A percentile compares a stretch with the other conserved stretches of the same genome.
phyloP scores from a whole-genome alignment of 768 basidiomycete species.

The Rhizopogon sp. region DNA sequence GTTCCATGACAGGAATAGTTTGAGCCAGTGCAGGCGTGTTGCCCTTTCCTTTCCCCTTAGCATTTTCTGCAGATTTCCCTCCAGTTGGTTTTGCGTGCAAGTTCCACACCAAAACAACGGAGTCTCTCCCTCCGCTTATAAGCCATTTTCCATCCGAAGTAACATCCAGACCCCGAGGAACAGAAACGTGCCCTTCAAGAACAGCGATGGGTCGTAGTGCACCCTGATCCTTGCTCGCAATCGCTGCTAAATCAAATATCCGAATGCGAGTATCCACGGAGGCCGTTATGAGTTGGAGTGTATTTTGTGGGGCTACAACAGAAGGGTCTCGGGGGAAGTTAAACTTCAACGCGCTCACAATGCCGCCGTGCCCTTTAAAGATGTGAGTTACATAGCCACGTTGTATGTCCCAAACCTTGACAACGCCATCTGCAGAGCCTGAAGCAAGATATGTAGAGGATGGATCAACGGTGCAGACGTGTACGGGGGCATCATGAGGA shows the following conservation, averaged over 20 bases:
- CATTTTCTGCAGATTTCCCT: conserved; percentile 7
- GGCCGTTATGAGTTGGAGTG: conserved; percentile 83
- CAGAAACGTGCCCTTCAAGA: conserved; percentile 94
- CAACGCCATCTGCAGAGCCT: conserved; percentile 92
- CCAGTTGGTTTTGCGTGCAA: conserved; percentile 29
- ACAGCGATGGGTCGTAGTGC: conserved; percentile 66
- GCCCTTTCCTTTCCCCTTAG: conserved; percentile 38
- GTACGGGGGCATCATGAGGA: conserved; percentile 92
- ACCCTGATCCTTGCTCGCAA: conserved; percentile 50
- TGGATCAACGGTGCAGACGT: conserved; percentile 80
- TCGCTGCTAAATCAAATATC: conserved; percentile 81
- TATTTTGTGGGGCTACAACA: conserved; percentile 37
- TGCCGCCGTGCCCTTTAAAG: conserved; percentile 96
- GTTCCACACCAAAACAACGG: conserved; percentile 93
- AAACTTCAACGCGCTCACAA: conserved; percentile 87
- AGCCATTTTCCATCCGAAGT: conserved; percentile 85
- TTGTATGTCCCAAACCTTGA: conserved; percentile 93
- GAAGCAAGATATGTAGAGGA: conserved; percentile 90
- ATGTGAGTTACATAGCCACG: conserved; percentile 90
- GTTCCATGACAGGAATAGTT: conserved; percentile 80
- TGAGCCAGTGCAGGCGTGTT: conserved; percentile 61
- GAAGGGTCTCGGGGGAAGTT: conserved; percentile 67
- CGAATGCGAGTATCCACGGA: conserved; percentile 90
- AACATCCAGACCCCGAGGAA: conserved; percentile 86
- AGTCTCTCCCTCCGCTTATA: conserved; percentile 88